phyloP scores from a whole-genome alignment of 495 filamentous ascomycete species.

The Rhypophila decipiens region DNA sequence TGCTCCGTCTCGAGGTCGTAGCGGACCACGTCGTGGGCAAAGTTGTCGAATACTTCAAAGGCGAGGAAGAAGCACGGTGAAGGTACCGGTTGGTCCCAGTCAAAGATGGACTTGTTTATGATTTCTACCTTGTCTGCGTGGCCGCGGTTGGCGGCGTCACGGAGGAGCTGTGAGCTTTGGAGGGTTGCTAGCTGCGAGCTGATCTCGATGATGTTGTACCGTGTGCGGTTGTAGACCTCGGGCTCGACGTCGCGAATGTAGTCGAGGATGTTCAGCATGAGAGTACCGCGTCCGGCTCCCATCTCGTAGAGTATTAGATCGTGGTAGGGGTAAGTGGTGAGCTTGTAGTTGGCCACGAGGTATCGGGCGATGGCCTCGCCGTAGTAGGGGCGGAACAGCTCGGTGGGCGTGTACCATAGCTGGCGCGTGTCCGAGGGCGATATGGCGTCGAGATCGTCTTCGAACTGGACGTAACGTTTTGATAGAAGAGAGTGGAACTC shows the following conservation, averaged over 20 bases:
- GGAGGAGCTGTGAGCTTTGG: slow-evolving; percentile 63
- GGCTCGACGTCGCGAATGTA: slow-evolving; percentile 87
- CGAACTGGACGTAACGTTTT: slow-evolving; percentile 78
- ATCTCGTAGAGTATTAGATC: slow-evolving; percentile 99
- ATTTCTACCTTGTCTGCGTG: slow-evolving; percentile 86
- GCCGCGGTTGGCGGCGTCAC: slow-evolving; percentile 57
- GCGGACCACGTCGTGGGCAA: slow-evolving; percentile 87
- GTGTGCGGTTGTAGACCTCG: slow-evolving; percentile 87
- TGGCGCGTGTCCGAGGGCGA: slow-evolving; percentile 67
- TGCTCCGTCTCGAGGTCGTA: slow-evolving; percentile 70
- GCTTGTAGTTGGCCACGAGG: slow-evolving; percentile 89
- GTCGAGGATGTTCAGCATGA: slow-evolving; percentile 97
- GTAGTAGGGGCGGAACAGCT: slow-evolving; percentile 94
- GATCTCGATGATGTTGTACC: slow-evolving; percentile 95
- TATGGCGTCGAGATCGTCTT: slow-evolving; percentile 72
- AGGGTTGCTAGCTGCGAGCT: slow-evolving; percentile 69
- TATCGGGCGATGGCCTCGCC: slow-evolving; percentile 94
- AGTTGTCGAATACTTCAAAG: slow-evolving; percentile 99
- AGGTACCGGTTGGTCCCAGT: slow-evolving; percentile 79
- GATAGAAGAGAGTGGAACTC: slow-evolving; percentile 73
- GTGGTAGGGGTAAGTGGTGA: slow-evolving; percentile 88
- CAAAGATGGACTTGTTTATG: slow-evolving; percentile 88
- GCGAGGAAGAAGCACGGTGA: slow-evolving; percentile 95
- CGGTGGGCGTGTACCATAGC: slow-evolving; percentile 97
- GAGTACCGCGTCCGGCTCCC: slow-evolving; percentile 92